Base-by-base conservation (phyloP, 306 rosid species). In the Urtica urens region DNA sequence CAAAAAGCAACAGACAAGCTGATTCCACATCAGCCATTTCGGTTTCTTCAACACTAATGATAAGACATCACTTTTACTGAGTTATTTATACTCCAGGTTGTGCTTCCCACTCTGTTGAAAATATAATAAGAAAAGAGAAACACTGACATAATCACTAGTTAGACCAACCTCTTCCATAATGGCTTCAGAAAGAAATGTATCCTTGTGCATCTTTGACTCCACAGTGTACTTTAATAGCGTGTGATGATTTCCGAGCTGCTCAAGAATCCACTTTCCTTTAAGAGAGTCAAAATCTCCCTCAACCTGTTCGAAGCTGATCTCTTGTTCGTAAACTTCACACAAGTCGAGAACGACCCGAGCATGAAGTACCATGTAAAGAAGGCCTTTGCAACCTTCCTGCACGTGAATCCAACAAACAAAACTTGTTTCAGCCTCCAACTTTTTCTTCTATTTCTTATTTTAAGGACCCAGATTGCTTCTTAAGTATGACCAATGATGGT, bases 301-400 rank as follows among this genome's bases (percentile, higher is more conserved):
- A 68, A 79, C 90, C 70, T 84, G 97, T 68, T 79, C 92, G 58
- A 90, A 90, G 61, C 81, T 77, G 54, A 90, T 81, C 65, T 90
- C 97, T 45, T 81, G 79, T 67, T 81, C 97, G 44, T 76, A 74
- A 54, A 51, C 65, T 57, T 90, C 95, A 27, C 84, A 72, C 71
- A 90, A 72, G 73, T 90, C 92, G 49, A 90, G 74, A 49, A 90
- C 90, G 59, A 81, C 97, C 20, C 97, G 95, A n/a, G 97, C 97
- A 39, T 90, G 97, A 52, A 90, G 92, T 53, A 90, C 97, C 97
- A 90, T 84, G 65, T 90, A 90, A 51, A 90, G 95, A 19, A 90
- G 68, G 38, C 97, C 95, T 74, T 84, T 90, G 60, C 93, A 90
- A 49, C 97, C 97, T 75, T 90, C 97, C 97, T 90, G 76, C 63